Evolutionary conservation across 1,139 yeast genomes (phyloP).

Genomic region (Hyphopichia pseudoburtonii): DNA sequence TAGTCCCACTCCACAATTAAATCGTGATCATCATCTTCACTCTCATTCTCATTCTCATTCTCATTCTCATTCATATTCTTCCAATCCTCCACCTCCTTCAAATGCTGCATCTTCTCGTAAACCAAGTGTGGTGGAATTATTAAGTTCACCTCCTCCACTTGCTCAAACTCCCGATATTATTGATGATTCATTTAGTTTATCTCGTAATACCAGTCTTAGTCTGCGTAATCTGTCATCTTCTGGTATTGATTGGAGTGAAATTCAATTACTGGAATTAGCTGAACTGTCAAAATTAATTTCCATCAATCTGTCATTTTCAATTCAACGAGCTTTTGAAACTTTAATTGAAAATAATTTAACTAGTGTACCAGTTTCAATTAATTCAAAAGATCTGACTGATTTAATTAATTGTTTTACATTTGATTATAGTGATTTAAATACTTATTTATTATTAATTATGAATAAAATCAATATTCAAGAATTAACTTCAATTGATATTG

Average conservation of each 20-base stretch:
- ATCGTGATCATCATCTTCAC: neutral
- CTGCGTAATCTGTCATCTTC: constrained; percentile 29
- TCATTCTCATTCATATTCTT: neutral
- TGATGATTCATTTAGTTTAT: constrained; percentile 42
- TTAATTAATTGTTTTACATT: constrained; percentile 70
- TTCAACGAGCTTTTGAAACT: constrained; percentile 84
- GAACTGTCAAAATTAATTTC: constrained; percentile 76
- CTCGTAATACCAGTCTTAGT: constrained; percentile 43
- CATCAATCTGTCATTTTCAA: constrained; percentile 62
- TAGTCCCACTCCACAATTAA: neutral
- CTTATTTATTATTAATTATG: constrained; percentile 74
- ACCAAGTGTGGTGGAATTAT: constrained; percentile 77
- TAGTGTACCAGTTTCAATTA: constrained; percentile 72
- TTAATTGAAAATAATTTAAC: constrained; percentile 72
- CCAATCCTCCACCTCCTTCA: neutral
- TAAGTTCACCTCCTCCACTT: constrained; percentile 82
- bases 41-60: neutral
- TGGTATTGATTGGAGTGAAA: constrained; percentile 69
- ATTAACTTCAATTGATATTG: constrained; percentile 28
- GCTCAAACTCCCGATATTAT: constrained; percentile 26
- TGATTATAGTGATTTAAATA: constrained; percentile 88
- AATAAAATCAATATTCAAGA: constrained; percentile 55
- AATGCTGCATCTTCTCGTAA: constrained; percentile 44
- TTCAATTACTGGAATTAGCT: constrained; percentile 68
- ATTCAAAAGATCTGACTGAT: constrained; percentile 39